Evolutionary conservation across 371 early-diverging fungal genomes (phyloP), one percentile per base, ranked within the genome.

Genomic region (Coemansia sp.): DNA sequence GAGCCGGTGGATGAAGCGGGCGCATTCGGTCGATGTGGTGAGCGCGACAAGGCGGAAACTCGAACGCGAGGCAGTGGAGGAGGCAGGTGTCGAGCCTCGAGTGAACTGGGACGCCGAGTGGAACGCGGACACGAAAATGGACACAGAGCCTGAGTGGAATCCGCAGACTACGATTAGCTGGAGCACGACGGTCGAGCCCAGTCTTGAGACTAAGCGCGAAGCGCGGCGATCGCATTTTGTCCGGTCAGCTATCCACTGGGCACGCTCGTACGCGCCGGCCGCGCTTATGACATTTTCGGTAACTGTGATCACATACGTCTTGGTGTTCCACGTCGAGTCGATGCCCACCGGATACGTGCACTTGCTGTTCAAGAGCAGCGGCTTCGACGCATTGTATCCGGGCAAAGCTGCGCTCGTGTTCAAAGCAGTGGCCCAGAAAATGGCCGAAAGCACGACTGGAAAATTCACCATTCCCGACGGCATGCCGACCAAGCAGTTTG

Each of bases 341-440:
- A 26, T 77, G 48, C 68, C 77, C 1, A 61, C 62, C 25, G 65
- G 77, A 12, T 77, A 68, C 56, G 44, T 65, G 21, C 55, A 33
- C 44, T 58, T 72, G 39, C 39, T 77, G 62, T 18, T 53, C 5
- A 53, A 54, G 21, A 56, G 62, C 51, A 59, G 72, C 26, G 77
- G 77, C 23, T 68, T 65, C 53, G 77, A 77, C 30, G 55, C 56
- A 6, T 23, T 75, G 47, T 71, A 71, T 23, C 67, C 75, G n/a
- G 33, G 48, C 25, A 53, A 54, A 20, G 50, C 30, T 3, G 42
- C 56, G 16, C 63, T 42, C n/a, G 67, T 52, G 7, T 60, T 67
- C 23, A 59, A 54, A 39, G 48, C 62, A 21, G 47, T 71, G 30
- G 54, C 57, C 21, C 25, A 54, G 39, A 58, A 26, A 51, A n/a